These are phyloP conservation scores for Endoconidiophora laricicola DNA, from an alignment of 2,329 filamentous ascomycete genomes.

Conservation along the genomic window DNA sequence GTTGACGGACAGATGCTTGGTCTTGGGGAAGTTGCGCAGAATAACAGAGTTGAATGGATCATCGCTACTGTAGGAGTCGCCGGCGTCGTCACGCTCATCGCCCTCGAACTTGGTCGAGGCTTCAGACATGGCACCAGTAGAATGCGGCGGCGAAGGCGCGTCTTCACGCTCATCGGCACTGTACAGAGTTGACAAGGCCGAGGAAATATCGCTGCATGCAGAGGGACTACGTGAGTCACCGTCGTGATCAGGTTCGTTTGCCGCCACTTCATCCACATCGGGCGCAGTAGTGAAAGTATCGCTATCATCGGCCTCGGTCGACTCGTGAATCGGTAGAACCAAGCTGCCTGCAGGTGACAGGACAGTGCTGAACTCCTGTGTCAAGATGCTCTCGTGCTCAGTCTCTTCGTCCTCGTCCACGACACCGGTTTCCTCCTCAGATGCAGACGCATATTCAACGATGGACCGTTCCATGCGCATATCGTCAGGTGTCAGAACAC, in stretches of 20 bases:
- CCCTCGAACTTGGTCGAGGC: constrained; percentile 6
- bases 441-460: background rate
- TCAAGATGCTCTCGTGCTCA: constrained; percentile 3
- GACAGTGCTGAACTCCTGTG: constrained; percentile 9
- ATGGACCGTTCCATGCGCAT: background rate
- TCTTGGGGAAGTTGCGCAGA: constrained; percentile 8
- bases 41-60: constrained; percentile 4
- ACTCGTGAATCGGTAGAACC: constrained; percentile 2
- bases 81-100: background rate
- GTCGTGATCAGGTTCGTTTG: background rate
- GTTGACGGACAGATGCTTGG: constrained; percentile 10
- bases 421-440: constrained; percentile 1
- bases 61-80: constrained; percentile 1
- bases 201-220: constrained; percentile 30
- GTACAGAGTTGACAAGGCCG: constrained; percentile 39
- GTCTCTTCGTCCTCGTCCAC: constrained; percentile 1
- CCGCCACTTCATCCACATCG: background rate
- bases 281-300: background rate
- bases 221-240: constrained; percentile 1
- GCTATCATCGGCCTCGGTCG: background rate
- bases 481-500: constrained; percentile 8
- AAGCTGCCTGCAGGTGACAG: constrained; percentile 10
- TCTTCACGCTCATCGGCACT: constrained; percentile 34
- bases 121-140: constrained; percentile 1
- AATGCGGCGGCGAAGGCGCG: constrained; percentile 3